Base-by-base conservation (phyloP, 1,284 basidiomycete genomes). In the Pterulicium gracile region DNA sequence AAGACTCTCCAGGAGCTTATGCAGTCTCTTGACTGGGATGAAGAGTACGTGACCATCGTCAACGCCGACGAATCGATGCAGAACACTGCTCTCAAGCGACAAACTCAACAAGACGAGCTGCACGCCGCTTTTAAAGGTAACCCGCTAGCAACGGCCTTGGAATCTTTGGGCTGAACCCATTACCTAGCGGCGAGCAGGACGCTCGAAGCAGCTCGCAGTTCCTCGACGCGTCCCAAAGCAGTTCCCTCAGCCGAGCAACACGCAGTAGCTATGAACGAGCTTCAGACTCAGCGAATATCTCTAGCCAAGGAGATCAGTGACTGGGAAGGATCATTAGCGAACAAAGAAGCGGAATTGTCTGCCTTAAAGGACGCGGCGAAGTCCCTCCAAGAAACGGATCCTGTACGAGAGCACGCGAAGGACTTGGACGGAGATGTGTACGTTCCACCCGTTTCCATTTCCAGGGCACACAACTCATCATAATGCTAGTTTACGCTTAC, bases 261-360 rank as follows among this genome's bases (percentile, higher is more conserved):
- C 55, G 66, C 71, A 2, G 64, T 72, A 7, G 67, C 66, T 15
- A 60, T 88, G 27, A 82, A 84, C 51, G 73, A 78, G 46, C 70
- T 85, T 1, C 84, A 88, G 49, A 67, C 60, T 22, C 71, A 68
- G 3, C 72, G 77, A 24, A 60, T 86, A 43, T 75, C 76, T 4
- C 67, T 87, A n/a, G 79, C 73, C 10, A 89, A 89, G 55, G 74
- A 79, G 3, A 83, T 88, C 53, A 81, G 81, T 44, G 84, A 86
- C 53, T 69, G 72, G 1, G 84, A 88, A 61, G 70, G 74, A 40
- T 60, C 73, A 23, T 60, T 83, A 7, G 76, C 78, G 2, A 75
- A 71, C 53, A 78, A 77, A 54, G 82, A 88, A 55, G 79, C 76
- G 1, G 81, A 83, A 55, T 68, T 87, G 1, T 67, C 79, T 14